Base-by-base conservation (phyloP, 345 rosid genomes). In the Syzygium grande region DNA sequence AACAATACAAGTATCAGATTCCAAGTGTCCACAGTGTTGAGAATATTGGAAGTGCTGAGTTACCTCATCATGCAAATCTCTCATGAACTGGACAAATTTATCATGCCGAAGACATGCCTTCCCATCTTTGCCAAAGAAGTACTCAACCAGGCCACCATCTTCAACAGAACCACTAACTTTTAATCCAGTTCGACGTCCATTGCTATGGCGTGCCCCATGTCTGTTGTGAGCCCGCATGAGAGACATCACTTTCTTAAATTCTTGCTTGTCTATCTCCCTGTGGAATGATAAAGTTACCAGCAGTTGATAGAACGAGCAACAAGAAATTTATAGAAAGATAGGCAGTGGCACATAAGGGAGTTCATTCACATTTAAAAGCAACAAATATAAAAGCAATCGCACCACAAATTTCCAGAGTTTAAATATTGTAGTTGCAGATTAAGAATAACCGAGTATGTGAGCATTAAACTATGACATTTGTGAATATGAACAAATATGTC, bases 171-270 rank as follows among this genome's bases (percentile, higher is more conserved):
- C 97, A 23, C 86, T 83, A 90, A 93, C 93, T 88, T 93, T 95
- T 46, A 95, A 88, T 68, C 98, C 98, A 41, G 88, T 86, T 17
- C 98, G 96, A 85, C 85, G 92, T 41, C 99, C 99, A 88, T 94
- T 94, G 88, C 93, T 93, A 84, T 96, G 95, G 14, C 80, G 90
- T 84, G 92, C 91, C 85, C 99, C 99, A 93, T 95, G 98, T 89
- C 99, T 92, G 88, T 95, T 94, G 52, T 92, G 95, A 90, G 94
- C 91, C 90, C 99, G 95, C 99, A 98, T 96, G 91, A 96, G 92
- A 63, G 92, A 91, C 98, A 96, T 98, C 90, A 98, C 99, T 89
- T 93, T 93, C 95, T 96, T 98, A 91, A 98, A 96, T 94, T 98
- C 99, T 86, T 91, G 93, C 90, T 88, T 95, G 65, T 91, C 95